Conservation (phyloP, 2,329 filamentous ascomycete species). For the Berkeleyomyces rouxiae region DNA sequence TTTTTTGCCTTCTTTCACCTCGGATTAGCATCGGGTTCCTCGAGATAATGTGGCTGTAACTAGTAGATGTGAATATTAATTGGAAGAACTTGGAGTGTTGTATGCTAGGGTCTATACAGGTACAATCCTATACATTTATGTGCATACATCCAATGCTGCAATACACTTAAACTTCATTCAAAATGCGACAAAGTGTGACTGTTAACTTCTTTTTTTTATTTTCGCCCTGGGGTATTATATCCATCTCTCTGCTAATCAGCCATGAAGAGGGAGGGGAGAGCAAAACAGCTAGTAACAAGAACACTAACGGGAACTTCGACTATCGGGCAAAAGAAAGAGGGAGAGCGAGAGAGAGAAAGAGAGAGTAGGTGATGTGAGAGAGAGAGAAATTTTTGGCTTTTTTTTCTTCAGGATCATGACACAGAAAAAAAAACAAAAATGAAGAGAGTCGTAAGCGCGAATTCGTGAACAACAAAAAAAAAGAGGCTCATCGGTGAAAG, state of each 20-base stretch:
- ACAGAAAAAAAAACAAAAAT: neutral
- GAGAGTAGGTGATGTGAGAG: too few relatives aligned
- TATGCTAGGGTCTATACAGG: too few relatives aligned
- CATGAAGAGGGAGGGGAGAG: constrained; percentile 7
- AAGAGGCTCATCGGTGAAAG: neutral
- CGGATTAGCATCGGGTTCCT: too few relatives aligned
- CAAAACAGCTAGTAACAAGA: neutral
- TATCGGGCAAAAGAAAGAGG: neutral
- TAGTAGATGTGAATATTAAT: too few relatives aligned
- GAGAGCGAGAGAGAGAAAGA: neutral
- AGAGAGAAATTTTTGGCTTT: too few relatives aligned
- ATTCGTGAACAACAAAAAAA: constrained; percentile 4
- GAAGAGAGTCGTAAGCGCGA: neutral
- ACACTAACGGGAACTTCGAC: neutral
- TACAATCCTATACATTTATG: too few relatives aligned
- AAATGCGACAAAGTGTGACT: neutral
- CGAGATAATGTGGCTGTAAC: too few relatives aligned
- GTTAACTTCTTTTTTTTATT: constrained; percentile 13
- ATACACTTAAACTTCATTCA: neutral
- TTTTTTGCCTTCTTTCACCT: too few relatives aligned
- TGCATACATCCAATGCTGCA: too few relatives aligned
- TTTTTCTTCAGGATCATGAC: too few relatives aligned
- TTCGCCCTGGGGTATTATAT: constrained; percentile 11
- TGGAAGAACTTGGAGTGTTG: too few relatives aligned
- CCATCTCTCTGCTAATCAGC: constrained; percentile 13